Evolutionary conservation across 305 asterid genomes (phyloP), one percentile per base, ranked within the genome.

Genomic region (Fraxinus greggii): DNA sequence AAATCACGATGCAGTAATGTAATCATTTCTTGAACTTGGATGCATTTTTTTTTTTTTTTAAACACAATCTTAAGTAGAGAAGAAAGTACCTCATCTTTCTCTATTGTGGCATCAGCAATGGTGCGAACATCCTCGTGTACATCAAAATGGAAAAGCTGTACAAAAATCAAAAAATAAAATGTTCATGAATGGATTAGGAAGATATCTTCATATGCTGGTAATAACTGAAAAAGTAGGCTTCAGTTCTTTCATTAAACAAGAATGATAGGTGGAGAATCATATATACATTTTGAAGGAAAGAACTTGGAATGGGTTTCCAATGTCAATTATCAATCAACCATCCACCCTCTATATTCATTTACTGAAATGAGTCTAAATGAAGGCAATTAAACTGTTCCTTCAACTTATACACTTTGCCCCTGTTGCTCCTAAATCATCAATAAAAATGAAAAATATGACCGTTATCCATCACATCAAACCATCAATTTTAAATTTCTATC

Each of bases 91-190:
- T 96, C 99, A 88, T 96, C 99, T 87, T 96, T 96, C 92, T 96
- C 99, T 1, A 91, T 90, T 72, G 97, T 94, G 36, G 98, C 98
- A 76, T 96, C 97, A 75, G 98, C 99, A 78, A 85, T 96, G 80
- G 98, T 96, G 35, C 99, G 91, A 81, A 96, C 98, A 85, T 94
- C 98, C 89, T 96, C 98, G 38, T 96, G 98, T 33, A 94, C 99
- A 88, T 96, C 99, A 81, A 96, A 96, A 90, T 94, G 99, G 91
- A 96, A 96, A 85, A 94, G 98, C 99, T 95, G 92, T 51, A 75
- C 19, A 84, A 45, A 65, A 74, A 48, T 59, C 17, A 83, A 72
- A 73, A 78, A n/a, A 6, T 6, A 23, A 21, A 19, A 19, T 56
- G 23, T 21, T 56, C 21, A 8, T 8, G 73, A 40, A 54, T 56